A percentile compares a stretch with the other conserved stretches of the same genome.
phyloP scores from a whole-genome alignment of 768 basidiomycete species.

The Lactifluus echinatus region DNA sequence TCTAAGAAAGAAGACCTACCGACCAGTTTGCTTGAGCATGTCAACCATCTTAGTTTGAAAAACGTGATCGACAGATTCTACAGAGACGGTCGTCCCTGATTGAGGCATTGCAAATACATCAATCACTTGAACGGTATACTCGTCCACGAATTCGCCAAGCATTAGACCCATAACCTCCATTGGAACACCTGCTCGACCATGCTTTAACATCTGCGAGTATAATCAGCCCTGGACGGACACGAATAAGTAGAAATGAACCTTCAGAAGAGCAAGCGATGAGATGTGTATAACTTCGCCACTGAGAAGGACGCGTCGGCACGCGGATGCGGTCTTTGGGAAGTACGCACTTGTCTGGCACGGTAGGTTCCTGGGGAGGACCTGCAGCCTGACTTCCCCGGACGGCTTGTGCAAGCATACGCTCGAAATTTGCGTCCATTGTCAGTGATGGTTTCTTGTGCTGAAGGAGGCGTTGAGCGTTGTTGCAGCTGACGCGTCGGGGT shows the following conservation, averaged over 20 bases:
- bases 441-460: background rate
- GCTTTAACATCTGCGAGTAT: conserved; percentile 86
- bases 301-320: conserved; percentile 14
- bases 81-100: conserved; percentile 93
- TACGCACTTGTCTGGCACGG: conserved; percentile 69
- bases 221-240: conserved; percentile 1
- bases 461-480: background rate
- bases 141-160: conserved; percentile 97
- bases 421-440: conserved; percentile 27
- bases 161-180: conserved; percentile 99
- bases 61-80: conserved; percentile 97
- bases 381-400: conserved; percentile 15
- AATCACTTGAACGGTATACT: conserved; percentile 89
- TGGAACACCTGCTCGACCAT: conserved; percentile 96
- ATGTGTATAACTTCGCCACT: conserved; percentile 96
- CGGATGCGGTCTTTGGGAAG: conserved; percentile 7
- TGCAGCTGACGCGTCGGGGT: conserved; percentile 21
- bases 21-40: conserved; percentile 97
- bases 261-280: conserved; percentile 91
- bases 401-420: conserved; percentile 30
- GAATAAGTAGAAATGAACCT: conserved; percentile 43
- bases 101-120: conserved; percentile 99
- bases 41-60: conserved; percentile 98
- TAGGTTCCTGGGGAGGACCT: conserved; percentile 35
- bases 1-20: conserved; percentile 41